These are phyloP conservation scores for Hyaloperonospora brassicae DNA, from an alignment of 352 stramenopile genomes.

Conservation along the genomic window DNA sequence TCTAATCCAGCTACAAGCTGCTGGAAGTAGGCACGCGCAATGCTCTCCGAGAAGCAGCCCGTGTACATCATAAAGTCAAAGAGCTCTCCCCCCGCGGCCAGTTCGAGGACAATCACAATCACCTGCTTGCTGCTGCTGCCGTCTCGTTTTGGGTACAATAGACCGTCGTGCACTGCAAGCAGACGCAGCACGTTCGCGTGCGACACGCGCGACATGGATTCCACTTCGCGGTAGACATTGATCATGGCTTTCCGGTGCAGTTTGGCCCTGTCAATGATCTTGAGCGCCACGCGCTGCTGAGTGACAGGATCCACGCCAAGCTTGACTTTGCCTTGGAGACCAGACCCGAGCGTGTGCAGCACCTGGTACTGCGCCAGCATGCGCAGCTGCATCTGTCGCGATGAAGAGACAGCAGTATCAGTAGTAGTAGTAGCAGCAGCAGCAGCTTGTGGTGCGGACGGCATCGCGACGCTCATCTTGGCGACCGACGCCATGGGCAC, in stretches of 20 bases:
- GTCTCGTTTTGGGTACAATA: conserved; percentile 69
- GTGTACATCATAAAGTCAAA: conserved; percentile 93
- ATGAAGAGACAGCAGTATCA: conserved; percentile 17
- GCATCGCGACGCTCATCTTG: too few species aligned
- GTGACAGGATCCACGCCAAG: conserved; percentile 74
- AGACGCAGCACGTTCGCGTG: conserved; percentile 81
- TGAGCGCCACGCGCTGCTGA: conserved; percentile 81
- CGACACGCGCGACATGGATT: conserved; percentile 80
- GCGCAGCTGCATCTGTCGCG: conserved; percentile 22
- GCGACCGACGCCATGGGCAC: too few species aligned
- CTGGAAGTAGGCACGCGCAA: conserved; percentile 84
- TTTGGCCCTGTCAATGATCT: conserved; percentile 83
- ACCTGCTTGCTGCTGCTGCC: conserved; percentile 56
- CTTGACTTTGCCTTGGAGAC: conserved; percentile 85
- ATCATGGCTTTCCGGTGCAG: conserved; percentile 75
- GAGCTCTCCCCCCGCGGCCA: conserved; percentile 81
- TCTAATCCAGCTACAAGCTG: conserved; percentile 79
- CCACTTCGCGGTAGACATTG: conserved; percentile 85
- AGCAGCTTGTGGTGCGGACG: neutral
- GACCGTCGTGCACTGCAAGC: conserved; percentile 63
- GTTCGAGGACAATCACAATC: conserved; percentile 86
- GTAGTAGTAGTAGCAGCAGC: conserved; percentile 23
- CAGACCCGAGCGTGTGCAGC: conserved; percentile 70
- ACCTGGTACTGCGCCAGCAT: conserved; percentile 75
- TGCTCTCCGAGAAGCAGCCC: conserved; percentile 78